phyloP scores from a whole-genome alignment of 352 stramenopile genomes.

The Globisporangium irregulare region DNA sequence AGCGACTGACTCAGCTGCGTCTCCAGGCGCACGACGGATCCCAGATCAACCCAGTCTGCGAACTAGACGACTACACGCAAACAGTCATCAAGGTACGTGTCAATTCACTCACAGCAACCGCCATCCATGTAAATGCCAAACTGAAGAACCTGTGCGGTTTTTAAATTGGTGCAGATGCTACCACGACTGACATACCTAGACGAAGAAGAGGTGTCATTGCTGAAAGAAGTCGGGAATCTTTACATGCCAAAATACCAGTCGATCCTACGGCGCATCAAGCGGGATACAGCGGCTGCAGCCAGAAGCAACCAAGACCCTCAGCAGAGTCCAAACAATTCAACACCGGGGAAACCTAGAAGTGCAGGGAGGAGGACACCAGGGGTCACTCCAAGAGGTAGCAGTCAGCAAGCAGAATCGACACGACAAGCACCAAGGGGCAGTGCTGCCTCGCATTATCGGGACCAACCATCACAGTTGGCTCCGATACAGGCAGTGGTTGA shows the following conservation, averaged over 20 bases:
- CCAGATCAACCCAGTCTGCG: slow-evolving; percentile 64
- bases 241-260: slow-evolving; percentile 72
- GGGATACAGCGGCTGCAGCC: neutral
- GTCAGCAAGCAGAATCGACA: neutral
- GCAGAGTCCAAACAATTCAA: neutral
- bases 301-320: neutral
- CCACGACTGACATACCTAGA: slow-evolving; percentile 51
- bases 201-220: slow-evolving; percentile 62
- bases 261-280: slow-evolving; percentile 36
- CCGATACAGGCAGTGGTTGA: slow-evolving; percentile 6
- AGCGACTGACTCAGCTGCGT: slow-evolving; percentile 57
- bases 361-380: neutral
- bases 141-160: neutral
- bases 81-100: slow-evolving; percentile 33
- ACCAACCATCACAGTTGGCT: neutral
- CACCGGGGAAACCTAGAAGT: neutral
- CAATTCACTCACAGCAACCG: neutral
- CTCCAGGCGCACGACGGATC: slow-evolving; percentile 54
- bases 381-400: neutral
- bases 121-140: neutral
- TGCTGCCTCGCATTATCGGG: neutral
- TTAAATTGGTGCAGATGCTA: slow-evolving; percentile 36
- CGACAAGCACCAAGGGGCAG: neutral
- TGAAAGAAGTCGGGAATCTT: slow-evolving; percentile 53
- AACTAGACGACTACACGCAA: slow-evolving; percentile 56